Evolutionary conservation across 306 rosid genomes (phyloP).

Genomic region (Dicorynia guianensis): DNA sequence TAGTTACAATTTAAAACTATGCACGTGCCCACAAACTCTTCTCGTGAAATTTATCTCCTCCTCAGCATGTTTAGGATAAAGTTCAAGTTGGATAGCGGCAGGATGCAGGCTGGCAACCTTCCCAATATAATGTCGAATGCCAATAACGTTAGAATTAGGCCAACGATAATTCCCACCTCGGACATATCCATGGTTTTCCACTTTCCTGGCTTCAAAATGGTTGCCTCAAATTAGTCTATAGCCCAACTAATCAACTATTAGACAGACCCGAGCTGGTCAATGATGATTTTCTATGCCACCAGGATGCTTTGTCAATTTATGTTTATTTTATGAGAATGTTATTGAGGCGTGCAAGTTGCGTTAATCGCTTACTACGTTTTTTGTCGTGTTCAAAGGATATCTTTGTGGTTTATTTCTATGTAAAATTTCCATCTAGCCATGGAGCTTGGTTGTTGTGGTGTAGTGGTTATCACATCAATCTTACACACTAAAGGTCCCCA

Average conservation of each 20-base stretch:
- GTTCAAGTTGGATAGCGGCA: not conserved
- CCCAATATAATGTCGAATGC: not conserved
- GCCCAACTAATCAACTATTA: too few relatives aligned
- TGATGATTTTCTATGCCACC: too few relatives aligned
- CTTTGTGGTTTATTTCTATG: too few relatives aligned
- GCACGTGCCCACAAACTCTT: too few relatives aligned
- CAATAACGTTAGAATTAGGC: not conserved
- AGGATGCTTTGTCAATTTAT: too few relatives aligned
- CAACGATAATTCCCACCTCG: not conserved
- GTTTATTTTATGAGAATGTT: too few relatives aligned
- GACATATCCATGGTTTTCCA: not conserved
- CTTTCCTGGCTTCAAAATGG: not conserved
- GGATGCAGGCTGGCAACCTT: not conserved
- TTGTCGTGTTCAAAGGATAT: too few relatives aligned
- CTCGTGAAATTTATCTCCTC: too few relatives aligned
- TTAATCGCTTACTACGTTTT: too few relatives aligned
- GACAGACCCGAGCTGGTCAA: too few relatives aligned
- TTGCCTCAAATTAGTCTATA: not conserved
- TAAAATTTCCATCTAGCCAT: not conserved
- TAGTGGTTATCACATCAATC: constrained; percentile 65
- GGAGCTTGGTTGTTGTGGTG: constrained; percentile 45
- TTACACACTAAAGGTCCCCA: constrained; percentile 65
- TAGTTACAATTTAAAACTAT: constrained; percentile 2
- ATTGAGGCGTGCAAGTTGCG: too few relatives aligned
- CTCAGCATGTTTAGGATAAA: not conserved